Conservation (phyloP, 805 yeast species). For the Priceomyces fermenticarens region DNA sequence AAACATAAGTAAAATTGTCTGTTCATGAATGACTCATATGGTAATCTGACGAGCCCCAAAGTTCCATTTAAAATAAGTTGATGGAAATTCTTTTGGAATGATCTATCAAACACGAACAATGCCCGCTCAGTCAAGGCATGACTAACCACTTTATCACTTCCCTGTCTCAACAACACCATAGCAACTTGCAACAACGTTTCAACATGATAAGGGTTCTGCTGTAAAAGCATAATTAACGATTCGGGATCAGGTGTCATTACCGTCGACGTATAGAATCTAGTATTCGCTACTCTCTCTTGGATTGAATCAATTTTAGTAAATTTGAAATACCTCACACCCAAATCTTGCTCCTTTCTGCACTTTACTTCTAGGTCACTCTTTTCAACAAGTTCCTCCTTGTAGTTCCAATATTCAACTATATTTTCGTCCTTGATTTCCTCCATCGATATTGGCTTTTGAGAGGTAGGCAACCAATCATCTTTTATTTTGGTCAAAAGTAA, state of each 20-base stretch:
- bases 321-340: conserved; percentile 56
- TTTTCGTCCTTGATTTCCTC: conserved; percentile 46
- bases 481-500: conserved; percentile 66
- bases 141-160: conserved; percentile 64
- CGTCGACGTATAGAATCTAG: conserved; percentile 60
- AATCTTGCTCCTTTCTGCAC: conserved; percentile 25
- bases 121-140: conserved; percentile 76
- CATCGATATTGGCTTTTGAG: conserved; percentile 59
- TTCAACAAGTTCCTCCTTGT: conserved; percentile 33
- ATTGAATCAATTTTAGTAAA: conserved; percentile 39
- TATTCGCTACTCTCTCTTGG: conserved; percentile 38
- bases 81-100: conserved; percentile 57
- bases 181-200: conserved; percentile 80
- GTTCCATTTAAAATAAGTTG: conserved; percentile 44
- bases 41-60: conserved; percentile 61
- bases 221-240: conserved; percentile 55
- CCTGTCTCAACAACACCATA: conserved; percentile 69
- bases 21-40: conserved; percentile 71
- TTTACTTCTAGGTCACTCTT: conserved; percentile 25
- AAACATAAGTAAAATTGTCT: conserved; percentile 73
- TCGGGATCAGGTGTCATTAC: conserved; percentile 80
- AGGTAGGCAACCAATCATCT: conserved; percentile 78
- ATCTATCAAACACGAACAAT: conserved; percentile 75
- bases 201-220: conserved; percentile 67
- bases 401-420: conserved; percentile 29